phyloP scores from a whole-genome alignment of 768 basidiomycete genomes.

The Leucosporidium creatinivorum region DNA sequence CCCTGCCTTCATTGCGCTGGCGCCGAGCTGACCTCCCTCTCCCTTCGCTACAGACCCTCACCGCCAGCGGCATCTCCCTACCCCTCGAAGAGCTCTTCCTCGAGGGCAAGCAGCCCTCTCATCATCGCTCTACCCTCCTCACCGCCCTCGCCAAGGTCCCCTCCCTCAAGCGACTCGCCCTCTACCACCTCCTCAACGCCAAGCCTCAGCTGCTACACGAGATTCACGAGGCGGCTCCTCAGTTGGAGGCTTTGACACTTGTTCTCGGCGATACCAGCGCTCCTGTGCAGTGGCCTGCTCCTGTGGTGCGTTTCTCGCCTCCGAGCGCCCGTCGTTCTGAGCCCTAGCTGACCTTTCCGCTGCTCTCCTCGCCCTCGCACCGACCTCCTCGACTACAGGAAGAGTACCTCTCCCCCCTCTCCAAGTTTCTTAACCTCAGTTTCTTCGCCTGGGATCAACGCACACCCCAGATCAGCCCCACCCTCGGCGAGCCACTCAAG shows the following conservation, averaged over 20 bases:
- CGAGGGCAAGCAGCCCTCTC: constrained; percentile 6
- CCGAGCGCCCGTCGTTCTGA: not conserved
- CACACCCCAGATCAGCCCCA: not conserved
- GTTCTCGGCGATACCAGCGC: constrained; percentile 13
- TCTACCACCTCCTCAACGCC: constrained; percentile 20
- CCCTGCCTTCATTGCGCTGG: too few relatives aligned
- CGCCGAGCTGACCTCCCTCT: not conserved
- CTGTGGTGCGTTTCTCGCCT: constrained; percentile 10
- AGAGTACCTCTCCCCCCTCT: constrained; percentile 14
- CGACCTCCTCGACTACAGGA: not conserved
- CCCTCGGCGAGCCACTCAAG: not conserved
- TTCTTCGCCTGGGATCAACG: constrained; percentile 28
- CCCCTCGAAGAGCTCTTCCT: constrained; percentile 31
- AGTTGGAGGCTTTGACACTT: constrained; percentile 13
- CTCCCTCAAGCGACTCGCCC: constrained; percentile 11
- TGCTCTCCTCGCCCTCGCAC: too few relatives aligned
- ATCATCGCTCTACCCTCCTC: constrained; percentile 12
- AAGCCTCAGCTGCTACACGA: constrained; percentile 17
- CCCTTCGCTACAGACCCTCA: constrained; percentile 1
- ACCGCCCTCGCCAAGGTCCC: constrained; percentile 5
- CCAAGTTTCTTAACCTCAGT: constrained; percentile 1
- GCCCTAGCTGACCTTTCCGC: too few relatives aligned
- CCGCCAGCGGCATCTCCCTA: not conserved
- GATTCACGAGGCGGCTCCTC: not conserved
- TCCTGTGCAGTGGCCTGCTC: constrained; percentile 3